These are phyloP conservation scores for Orbilia brochopaga DNA, from an alignment of 2,329 filamentous ascomycete species.

Conservation along the genomic window DNA sequence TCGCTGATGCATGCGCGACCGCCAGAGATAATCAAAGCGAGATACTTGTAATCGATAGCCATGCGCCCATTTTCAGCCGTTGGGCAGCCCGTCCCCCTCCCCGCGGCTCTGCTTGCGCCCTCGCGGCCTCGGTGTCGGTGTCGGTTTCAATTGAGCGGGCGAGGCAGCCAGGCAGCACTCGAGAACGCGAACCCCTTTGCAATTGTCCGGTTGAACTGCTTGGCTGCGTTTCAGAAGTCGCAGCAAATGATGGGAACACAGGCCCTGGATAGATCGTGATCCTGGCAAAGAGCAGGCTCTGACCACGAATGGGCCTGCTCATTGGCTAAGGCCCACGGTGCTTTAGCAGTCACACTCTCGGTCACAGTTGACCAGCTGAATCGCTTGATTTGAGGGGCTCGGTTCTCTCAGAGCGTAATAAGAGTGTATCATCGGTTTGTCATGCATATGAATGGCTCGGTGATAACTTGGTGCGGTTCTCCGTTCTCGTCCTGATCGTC, in stretches of 20 bases:
- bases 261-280: slow-evolving; percentile 3
- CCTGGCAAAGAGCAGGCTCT: neutral
- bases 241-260: slow-evolving; percentile 28
- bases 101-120: neutral
- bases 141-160: neutral
- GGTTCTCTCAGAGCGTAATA: slow-evolving; percentile 21
- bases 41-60: neutral
- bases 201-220: slow-evolving; percentile 30
- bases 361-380: slow-evolving; percentile 19
- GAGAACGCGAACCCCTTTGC: slow-evolving; percentile 1
- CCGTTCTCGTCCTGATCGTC: neutral
- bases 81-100: neutral
- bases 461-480: slow-evolving; percentile 3
- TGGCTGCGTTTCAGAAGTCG: slow-evolving; percentile 40
- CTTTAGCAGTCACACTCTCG: slow-evolving; percentile 9
- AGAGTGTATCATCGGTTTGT: slow-evolving; percentile 46
- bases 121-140: no score
- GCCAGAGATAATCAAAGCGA: neutral
- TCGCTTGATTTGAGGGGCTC: slow-evolving; percentile 42
- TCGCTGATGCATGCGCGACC: neutral
- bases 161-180: neutral
- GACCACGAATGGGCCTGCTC: slow-evolving; percentile 16
- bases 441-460: slow-evolving; percentile 16
- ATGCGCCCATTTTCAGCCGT: no score
- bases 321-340: slow-evolving; percentile 31